Conservation (phyloP, 768 basidiomycete genomes). For the Trametes punicea region DNA sequence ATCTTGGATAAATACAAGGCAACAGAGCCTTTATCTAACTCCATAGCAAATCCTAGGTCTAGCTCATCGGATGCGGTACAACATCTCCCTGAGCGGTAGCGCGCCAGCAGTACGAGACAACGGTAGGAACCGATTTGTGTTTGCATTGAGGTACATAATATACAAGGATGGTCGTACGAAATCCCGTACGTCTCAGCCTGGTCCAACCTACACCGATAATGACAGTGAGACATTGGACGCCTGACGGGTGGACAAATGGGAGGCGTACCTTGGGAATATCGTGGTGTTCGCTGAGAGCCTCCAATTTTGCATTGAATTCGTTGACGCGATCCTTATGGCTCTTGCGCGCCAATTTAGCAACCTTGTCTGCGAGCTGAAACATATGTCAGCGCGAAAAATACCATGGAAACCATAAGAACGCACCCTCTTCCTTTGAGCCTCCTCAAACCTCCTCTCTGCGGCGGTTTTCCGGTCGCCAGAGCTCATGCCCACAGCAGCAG, state of each 20-base stretch:
- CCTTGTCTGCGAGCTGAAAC: constrained; percentile 64
- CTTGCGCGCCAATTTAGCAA: constrained; percentile 73
- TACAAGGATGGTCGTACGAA: neutral
- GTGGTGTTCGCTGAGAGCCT: constrained; percentile 87
- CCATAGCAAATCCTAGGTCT: neutral
- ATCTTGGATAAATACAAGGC: constrained; percentile 31
- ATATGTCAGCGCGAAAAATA: constrained; percentile 1
- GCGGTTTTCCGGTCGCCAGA: constrained; percentile 67
- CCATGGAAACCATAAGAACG: constrained; percentile 10
- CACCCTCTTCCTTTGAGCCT: constrained; percentile 79
- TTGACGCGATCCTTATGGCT: constrained; percentile 93
- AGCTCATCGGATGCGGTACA: neutral
- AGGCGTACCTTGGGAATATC: constrained; percentile 82
- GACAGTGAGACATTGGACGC: constrained; percentile 24
- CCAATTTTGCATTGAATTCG: constrained; percentile 85
- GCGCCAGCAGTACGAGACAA: neutral
- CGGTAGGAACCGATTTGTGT: neutral
- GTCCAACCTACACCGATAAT: constrained; percentile 60
- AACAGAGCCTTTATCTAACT: constrained; percentile 16
- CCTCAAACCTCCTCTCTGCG: constrained; percentile 85
- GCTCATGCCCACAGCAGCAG: constrained; percentile 45
- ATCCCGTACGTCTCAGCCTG: constrained; percentile 55
- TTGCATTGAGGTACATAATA: neutral
- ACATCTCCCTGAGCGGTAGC: neutral
- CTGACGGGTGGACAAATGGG: constrained; percentile 6